Base-by-base conservation (phyloP, 192 early-diverging fungal genomes). In the Geosiphon pyriformis region DNA sequence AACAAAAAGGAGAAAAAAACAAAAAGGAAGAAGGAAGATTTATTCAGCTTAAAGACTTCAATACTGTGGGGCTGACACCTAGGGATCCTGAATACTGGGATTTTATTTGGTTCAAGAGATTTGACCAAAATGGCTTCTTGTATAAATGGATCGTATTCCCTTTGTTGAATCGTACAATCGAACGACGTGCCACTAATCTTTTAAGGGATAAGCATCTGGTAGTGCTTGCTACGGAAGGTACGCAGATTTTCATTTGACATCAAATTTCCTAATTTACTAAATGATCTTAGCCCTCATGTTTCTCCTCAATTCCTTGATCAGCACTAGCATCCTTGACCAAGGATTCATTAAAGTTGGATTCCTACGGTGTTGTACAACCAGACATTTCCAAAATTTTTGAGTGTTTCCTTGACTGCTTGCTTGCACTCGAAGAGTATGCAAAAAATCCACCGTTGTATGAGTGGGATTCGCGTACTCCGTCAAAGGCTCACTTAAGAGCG, bases 331-430 rank as follows among this genome's bases (percentile, higher is more conserved):
- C 53, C 12, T 23, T 55, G 20, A 55, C 53, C 12, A 29, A 12
- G 12, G 70, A 65, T 3, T 76, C 74, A 0, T 72, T 69, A 33
- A 23, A 37, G 2, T 67, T 72, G 49, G 74, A 76, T 55, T 62
- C 58, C 10, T 70, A 57, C 51, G 74, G 74, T 15, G 57, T 76
- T 7, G 74, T 76, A 10, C 70, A 72, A 32, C 65, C 61, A 57
- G 74, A 76, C 25, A 76, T 76, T 25, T 27, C 74, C 11, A 69
- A 58, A n/a, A 58, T 76, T 30, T 52, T 76, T 1, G 74, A 76
- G 65, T 26, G 62, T 12, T 61, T 76, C 67, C 50, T 76, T 18
- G 59, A 53, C 8, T 30, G 70, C 61, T 55, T 76, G 35, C 65
- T 72, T 55, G 54, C 70, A 0, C 42, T 76, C 4, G 74, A 76